Evolutionary conservation across 2,329 filamentous ascomycete species (phyloP).

Genomic region (Xylariaceae sp.): DNA sequence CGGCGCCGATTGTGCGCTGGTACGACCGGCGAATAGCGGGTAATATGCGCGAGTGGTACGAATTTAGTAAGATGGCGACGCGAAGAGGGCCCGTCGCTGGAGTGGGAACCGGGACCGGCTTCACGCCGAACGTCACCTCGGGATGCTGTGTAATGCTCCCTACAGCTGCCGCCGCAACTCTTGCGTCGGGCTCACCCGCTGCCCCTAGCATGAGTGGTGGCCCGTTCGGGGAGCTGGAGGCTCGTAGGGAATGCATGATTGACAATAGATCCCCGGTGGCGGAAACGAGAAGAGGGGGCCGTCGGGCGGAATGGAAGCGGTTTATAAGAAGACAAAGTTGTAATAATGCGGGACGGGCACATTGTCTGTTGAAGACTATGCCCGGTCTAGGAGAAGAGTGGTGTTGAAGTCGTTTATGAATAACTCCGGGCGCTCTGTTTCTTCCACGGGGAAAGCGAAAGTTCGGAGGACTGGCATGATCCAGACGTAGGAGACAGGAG

Average conservation of each 20-base stretch:
- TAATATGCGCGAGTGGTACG: constrained; percentile 35
- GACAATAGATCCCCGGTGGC: constrained; percentile 1
- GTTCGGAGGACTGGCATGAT: neutral
- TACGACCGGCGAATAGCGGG: constrained; percentile 35
- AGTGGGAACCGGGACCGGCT: neutral
- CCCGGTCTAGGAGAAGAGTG: neutral
- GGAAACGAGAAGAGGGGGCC: neutral
- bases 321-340: constrained; percentile 1
- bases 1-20: constrained; percentile 31
- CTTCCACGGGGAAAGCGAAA: constrained; percentile 1
- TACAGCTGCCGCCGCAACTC: neutral
- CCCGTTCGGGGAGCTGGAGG: constrained; percentile 7
- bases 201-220: neutral
- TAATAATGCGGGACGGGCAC: neutral
- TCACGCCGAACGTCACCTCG: constrained; percentile 3
- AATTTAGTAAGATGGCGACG: constrained; percentile 37
- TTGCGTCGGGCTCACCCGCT: neutral
- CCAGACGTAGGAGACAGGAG: neutral
- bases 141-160: neutral
- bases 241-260: constrained; percentile 4
- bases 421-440: neutral
- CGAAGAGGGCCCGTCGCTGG: constrained; percentile 19
- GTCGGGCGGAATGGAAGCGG: neutral
- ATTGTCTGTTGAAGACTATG: constrained; percentile 26
- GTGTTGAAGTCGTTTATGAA: constrained; percentile 23